Base-by-base conservation (phyloP, 2,329 filamentous ascomycete species). In the Fusarium buharicum region DNA sequence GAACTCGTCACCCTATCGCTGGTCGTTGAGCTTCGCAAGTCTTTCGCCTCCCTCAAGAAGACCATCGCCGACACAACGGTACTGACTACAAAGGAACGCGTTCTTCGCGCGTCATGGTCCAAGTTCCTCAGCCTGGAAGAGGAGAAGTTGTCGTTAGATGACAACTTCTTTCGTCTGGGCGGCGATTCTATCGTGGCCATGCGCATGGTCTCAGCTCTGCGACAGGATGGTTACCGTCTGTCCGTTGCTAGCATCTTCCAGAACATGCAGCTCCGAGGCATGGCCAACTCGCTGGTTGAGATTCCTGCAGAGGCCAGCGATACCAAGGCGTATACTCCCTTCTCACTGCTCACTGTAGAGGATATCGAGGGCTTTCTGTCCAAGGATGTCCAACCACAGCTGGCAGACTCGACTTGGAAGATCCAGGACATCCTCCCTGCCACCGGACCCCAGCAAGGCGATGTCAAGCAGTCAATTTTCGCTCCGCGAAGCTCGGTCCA, bases 111-210 rank as follows among this genome's bases (percentile, higher is more conserved):
- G 2, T 39, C 66, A 3, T 70, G 68, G 68, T 48, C 66, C 9
- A 67, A 58, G 24, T 70, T 70, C 38, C 44, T 70, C 1, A 38
- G 44, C 0, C 30, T 68, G 4, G 62, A 70, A 6, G 64, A 68
- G 6, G 60, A 62, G 17, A 68, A 70, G 46, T 17, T 70, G 7
- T 64, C 66, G 0, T 53, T 70, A 1, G 68, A 71, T n/a, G 69
- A 71, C 24, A 71, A 71, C 37, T 71, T 71, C 48, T 71, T 71
- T 63, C 68, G 68, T 2, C 65, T 71, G 14, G 69, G 69, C 1
- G 69, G 69, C 1, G 69, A 71, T 47, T 70, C 66, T 2, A 69
- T 60, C 12, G 62, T 70, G 3, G 69, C 70, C 1, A 72, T 72
- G 70, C 60, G 67, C 12, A 67, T 72, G 54, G 70, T 71, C 1